Evolutionary conservation across 2,329 filamentous ascomycete genomes (phyloP).

Genomic region (Xylaria sp.): DNA sequence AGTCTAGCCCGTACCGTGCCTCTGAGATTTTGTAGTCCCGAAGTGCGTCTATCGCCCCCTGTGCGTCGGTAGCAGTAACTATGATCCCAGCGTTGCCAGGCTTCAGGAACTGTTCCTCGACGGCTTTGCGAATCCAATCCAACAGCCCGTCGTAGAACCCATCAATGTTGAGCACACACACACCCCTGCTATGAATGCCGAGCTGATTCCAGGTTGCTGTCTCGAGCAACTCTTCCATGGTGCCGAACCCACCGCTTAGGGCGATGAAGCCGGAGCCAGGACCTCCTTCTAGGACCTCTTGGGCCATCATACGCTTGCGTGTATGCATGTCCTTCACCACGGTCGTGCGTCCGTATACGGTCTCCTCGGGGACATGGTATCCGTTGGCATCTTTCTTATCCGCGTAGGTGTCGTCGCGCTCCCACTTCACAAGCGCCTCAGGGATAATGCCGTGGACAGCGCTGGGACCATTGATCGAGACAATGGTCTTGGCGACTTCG

Average conservation of each 20-base stretch:
- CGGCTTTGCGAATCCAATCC: conserved; percentile 80
- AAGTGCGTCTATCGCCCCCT: conserved; percentile 77
- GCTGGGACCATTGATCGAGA: conserved; percentile 81
- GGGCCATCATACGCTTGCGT: conserved; percentile 92
- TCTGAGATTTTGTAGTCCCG: conserved; percentile 79
- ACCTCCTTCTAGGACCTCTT: conserved; percentile 83
- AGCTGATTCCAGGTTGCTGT: conserved; percentile 95
- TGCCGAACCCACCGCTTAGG: conserved; percentile 87
- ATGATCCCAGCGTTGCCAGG: conserved; percentile 78
- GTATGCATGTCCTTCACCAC: conserved; percentile 97
- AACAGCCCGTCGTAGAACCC: conserved; percentile 93
- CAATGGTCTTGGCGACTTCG: conserved; percentile 87
- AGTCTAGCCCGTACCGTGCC: conserved; percentile 82
- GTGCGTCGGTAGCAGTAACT: conserved; percentile 76
- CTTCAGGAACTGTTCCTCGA: conserved; percentile 81
- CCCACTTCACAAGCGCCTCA: conserved; percentile 81
- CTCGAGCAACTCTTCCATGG: conserved; percentile 95
- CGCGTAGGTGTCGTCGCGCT: conserved; percentile 71
- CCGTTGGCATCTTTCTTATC: conserved; percentile 57
- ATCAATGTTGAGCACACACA: conserved; percentile 86
- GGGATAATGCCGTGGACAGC: conserved; percentile 96
- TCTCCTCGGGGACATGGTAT: conserved; percentile 70
- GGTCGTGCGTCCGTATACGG: conserved; percentile 82
- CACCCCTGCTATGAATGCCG: conserved; percentile 84
- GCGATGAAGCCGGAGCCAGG: conserved; percentile 90